These are phyloP conservation scores for Calocybe cyanea DNA, from an alignment of 768 basidiomycete genomes.

Conservation along the genomic window DNA sequence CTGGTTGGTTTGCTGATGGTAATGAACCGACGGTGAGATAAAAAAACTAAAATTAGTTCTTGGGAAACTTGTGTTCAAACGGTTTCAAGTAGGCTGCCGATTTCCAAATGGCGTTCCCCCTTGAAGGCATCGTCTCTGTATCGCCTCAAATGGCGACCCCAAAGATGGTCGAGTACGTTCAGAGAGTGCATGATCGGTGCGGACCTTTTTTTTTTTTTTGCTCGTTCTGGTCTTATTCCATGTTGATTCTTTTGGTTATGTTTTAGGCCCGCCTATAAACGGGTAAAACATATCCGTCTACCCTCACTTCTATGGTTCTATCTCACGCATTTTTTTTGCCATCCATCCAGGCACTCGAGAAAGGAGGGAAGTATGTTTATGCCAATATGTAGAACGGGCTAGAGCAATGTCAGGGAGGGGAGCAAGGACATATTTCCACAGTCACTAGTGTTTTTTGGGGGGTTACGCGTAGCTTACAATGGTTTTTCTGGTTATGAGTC, in stretches of 20 bases:
- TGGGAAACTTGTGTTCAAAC: not conserved
- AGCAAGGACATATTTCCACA: too few species aligned
- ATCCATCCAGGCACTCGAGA: conserved; percentile 30
- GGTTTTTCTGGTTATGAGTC: too few species aligned
- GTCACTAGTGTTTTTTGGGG: too few species aligned
- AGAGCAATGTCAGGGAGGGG: too few species aligned
- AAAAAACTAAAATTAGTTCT: too few species aligned
- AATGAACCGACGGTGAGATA: conserved; percentile 15
- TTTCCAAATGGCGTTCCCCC: conserved; percentile 25
- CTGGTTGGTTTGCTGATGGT: conserved; percentile 20
- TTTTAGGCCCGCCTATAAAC: conserved; percentile 16
- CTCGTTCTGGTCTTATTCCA: not conserved
- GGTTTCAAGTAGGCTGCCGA: conserved; percentile 18
- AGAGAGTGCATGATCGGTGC: conserved; percentile 21
- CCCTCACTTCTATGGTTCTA: conserved; percentile 1
- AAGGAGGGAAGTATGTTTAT: conserved; percentile 25
- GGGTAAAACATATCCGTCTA: conserved; percentile 3
- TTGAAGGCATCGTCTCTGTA: conserved; percentile 18
- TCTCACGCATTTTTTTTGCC: conserved; percentile 4
- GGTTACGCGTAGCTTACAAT: too few species aligned
- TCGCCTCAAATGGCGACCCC: conserved; percentile 15
- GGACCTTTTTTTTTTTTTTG: conserved; percentile 1
- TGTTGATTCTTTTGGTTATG: not conserved
- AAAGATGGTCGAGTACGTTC: conserved; percentile 21
- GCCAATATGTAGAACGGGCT: too few species aligned